Evolutionary conservation across 2,329 filamentous ascomycete species (phyloP).

Genomic region (Aspergillus aculeatinus): DNA sequence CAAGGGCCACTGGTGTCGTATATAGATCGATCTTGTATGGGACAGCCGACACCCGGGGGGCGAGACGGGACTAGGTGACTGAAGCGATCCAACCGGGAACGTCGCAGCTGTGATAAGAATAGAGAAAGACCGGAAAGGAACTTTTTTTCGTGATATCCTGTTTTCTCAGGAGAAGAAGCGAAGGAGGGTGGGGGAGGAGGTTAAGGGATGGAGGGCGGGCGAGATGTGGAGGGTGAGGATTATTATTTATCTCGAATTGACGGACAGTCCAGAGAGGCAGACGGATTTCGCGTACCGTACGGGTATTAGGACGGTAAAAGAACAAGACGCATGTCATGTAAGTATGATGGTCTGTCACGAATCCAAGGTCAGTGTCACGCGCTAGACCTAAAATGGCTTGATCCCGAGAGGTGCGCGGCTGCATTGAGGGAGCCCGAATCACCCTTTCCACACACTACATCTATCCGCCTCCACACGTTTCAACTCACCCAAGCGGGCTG

Average conservation of each 20-base stretch:
- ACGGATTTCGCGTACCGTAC: conserved; percentile 7
- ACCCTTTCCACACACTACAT: conserved; percentile 11
- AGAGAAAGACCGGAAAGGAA: background rate
- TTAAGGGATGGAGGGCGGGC: background rate
- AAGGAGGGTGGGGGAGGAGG: background rate
- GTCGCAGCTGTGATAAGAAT: background rate
- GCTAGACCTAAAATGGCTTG: conserved; percentile 10
- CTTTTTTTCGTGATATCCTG: background rate
- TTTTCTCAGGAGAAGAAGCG: background rate
- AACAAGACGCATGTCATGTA: conserved; percentile 6
- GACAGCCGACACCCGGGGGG: background rate
- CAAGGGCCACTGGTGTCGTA: background rate
- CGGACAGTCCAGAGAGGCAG: conserved; percentile 1
- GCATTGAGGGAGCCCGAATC: background rate
- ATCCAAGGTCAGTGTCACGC: conserved; percentile 17
- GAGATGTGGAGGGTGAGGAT: background rate
- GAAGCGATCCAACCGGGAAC: background rate
- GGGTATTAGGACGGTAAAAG: conserved; percentile 11
- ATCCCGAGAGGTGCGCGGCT: background rate
- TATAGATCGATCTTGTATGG: background rate
- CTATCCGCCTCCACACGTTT: background rate
- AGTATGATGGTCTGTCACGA: conserved; percentile 1
- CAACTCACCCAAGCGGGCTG: background rate
- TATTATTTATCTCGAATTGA: conserved; percentile 9
- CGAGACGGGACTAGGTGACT: background rate